phyloP scores from a whole-genome alignment of 2,329 filamentous ascomycete genomes.

The Alternaria panax region DNA sequence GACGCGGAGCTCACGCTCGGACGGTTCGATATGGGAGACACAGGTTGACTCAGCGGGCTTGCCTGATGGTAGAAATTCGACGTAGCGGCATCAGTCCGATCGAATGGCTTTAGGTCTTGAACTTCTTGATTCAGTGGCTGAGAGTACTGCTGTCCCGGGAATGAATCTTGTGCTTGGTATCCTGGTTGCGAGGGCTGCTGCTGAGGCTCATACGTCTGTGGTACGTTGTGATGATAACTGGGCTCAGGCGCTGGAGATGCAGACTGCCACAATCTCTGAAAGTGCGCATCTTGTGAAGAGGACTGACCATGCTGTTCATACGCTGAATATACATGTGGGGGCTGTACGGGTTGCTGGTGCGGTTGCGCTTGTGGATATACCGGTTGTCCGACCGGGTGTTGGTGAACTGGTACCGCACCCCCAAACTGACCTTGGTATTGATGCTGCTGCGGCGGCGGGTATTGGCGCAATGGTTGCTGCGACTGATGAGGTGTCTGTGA shows the following conservation, averaged over 20 bases:
- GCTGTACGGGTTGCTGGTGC: constrained; percentile 21
- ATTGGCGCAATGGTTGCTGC: constrained; percentile 10
- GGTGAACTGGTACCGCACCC: constrained; percentile 14
- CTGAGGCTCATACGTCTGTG: constrained; percentile 12
- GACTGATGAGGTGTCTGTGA: constrained; percentile 5
- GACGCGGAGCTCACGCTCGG: constrained; percentile 36
- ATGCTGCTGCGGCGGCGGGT: constrained; percentile 10
- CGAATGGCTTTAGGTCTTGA: constrained; percentile 39
- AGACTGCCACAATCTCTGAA: constrained; percentile 32
- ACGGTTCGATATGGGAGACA: constrained; percentile 43
- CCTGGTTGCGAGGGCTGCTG: constrained; percentile 33
- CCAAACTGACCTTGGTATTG: constrained; percentile 27
- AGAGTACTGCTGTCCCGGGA: constrained; percentile 25
- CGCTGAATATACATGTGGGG: constrained; percentile 9
- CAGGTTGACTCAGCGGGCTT: constrained; percentile 41
- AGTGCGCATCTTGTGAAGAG: constrained; percentile 19
- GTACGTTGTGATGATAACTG: constrained; percentile 18
- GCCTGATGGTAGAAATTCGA: constrained; percentile 36
- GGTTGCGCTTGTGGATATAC: constrained; percentile 21
- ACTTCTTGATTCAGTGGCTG: constrained; percentile 29
- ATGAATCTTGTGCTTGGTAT: constrained; percentile 31
- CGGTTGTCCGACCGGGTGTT: constrained; percentile 21
- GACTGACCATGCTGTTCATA: constrained; percentile 19
- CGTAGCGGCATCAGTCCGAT: constrained; percentile 32
- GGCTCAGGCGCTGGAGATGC: constrained; percentile 19